Evolutionary conservation across 495 filamentous ascomycete species (phyloP), one percentile per base, ranked within the genome.

Genomic region (Lasiosphaeriaceae sp.): DNA sequence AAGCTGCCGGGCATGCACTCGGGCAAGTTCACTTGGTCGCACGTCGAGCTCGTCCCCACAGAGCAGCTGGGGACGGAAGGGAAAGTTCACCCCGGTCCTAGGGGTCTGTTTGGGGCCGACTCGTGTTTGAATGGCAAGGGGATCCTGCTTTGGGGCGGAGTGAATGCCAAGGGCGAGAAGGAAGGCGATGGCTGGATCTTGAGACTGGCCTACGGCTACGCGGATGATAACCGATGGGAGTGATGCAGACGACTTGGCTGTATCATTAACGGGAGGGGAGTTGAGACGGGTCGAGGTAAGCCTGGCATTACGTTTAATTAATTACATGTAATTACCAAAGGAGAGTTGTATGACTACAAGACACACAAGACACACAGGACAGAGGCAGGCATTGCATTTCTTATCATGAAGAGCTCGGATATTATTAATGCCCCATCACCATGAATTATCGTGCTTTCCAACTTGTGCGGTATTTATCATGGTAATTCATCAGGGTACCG

Each of bases 131-230:
- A 72, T 54, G 75, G 77, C 26, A 68, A 64, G 49, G 73, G 65
- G 0, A 66, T 81, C 2, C 67, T 82, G 29, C 17, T 83, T 4
- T 84, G 80, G 80, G 80, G 81, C 29, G 80, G 81, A 0, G 49
- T 73, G 6, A 76, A 81, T 63, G 70, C 72, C 11, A 74, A 75
- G 44, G 77, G 77, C 3, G 75, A 79, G 56, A 62, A 51, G 14
- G 74, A 80, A 58, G 76, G 72, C 0, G 79, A 83, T 66, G 80
- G 79, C 17, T 83, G 80, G 80, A 59, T 82, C 16, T 17, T 55
- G 43, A 31, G 43, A 20, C 34, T 80, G 43, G 70, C 73, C 17
- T 73, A 58, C 63, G 61, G 62, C 6, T 60, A 65, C 60, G 59
- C 62, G 11, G 66, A 69, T 53, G 20, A 57, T 49, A 61, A 65